Conservation (phyloP, 371 early-diverging fungal species). For the Cladochytrium tenue region DNA sequence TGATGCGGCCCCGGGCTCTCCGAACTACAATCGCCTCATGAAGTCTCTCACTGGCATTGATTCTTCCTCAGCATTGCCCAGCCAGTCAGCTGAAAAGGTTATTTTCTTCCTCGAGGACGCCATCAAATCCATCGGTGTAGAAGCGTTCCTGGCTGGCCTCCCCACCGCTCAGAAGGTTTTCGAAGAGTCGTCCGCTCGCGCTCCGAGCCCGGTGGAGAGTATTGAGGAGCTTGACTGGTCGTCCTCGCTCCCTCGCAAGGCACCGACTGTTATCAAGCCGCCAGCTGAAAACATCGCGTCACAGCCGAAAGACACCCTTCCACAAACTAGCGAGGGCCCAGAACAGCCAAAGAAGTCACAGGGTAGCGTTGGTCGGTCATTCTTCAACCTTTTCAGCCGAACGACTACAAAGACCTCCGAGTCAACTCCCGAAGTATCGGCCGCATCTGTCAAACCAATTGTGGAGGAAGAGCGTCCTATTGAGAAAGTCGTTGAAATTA, state of each 20-base stretch:
- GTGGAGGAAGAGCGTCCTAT: too few relatives aligned
- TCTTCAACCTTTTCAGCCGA: too few relatives aligned
- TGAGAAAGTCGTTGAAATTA: too few relatives aligned
- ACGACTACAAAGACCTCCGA: too few relatives aligned
- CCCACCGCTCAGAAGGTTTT: not conserved
- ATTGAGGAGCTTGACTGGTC: not conserved
- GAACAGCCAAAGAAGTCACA: too few relatives aligned
- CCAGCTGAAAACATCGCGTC: not conserved
- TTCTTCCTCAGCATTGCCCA: not conserved
- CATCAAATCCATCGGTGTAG: not conserved
- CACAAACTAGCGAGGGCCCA: too few relatives aligned
- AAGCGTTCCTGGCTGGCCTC: not conserved
- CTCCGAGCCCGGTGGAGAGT: slow-evolving; percentile 4
- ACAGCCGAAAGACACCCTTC: not conserved
- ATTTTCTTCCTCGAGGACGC: slow-evolving; percentile 2
- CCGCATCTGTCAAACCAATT: too few relatives aligned
- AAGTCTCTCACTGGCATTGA: not conserved
- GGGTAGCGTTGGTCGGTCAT: too few relatives aligned
- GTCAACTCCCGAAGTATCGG: too few relatives aligned
- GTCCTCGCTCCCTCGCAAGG: not conserved
- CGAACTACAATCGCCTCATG: not conserved
- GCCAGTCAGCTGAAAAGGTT: slow-evolving; percentile 2
- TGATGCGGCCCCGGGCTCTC: not conserved
- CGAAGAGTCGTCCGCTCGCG: not conserved
- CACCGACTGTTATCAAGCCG: not conserved